Evolutionary conservation across 2,329 filamentous ascomycete species (phyloP).

Genomic region (Phaeosphaeriaceae sp.): DNA sequence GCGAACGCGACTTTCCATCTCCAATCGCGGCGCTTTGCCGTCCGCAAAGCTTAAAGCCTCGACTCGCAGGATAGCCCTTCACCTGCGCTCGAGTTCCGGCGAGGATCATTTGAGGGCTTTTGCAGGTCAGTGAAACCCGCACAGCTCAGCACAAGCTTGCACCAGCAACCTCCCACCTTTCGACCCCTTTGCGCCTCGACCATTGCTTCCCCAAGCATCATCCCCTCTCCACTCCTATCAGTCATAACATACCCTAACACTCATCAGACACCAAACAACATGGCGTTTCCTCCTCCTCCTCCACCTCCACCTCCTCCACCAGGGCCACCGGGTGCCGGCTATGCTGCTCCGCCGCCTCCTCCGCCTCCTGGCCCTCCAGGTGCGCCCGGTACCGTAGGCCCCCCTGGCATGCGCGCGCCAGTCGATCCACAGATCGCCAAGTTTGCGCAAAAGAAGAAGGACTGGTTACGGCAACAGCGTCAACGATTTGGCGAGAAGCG

Average conservation of each 20-base stretch:
- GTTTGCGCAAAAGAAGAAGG: conserved; percentile 98
- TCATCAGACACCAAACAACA: conserved; percentile 12
- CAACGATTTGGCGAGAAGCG: conserved; percentile 97
- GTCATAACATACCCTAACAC: neutral
- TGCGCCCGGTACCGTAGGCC: conserved; percentile 57
- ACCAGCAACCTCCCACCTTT: neutral
- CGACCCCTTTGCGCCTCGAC: conserved; percentile 1
- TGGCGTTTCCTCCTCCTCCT: conserved; percentile 38
- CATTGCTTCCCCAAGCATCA: neutral
- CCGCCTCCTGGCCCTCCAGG: conserved; percentile 56
- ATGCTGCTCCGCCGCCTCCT: conserved; percentile 65
- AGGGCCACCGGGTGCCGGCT: conserved; percentile 32
- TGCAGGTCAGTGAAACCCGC: neutral
- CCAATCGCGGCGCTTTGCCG: conserved; percentile 28
- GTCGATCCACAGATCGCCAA: conserved; percentile 87
- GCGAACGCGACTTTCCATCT: conserved; percentile 32
- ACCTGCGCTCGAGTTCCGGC: neutral
- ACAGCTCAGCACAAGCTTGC: neutral
- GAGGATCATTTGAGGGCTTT: neutral
- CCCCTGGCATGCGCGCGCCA: conserved; percentile 76
- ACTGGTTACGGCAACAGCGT: conserved; percentile 92
- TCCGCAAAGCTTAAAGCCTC: conserved; percentile 34
- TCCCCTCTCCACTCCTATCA: neutral
- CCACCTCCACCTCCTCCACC: conserved; percentile 52
- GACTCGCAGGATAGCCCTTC: conserved; percentile 7